Evolutionary conservation across 2,329 filamentous ascomycete species (phyloP).

Genomic region (Leptoxyphium fumago): DNA sequence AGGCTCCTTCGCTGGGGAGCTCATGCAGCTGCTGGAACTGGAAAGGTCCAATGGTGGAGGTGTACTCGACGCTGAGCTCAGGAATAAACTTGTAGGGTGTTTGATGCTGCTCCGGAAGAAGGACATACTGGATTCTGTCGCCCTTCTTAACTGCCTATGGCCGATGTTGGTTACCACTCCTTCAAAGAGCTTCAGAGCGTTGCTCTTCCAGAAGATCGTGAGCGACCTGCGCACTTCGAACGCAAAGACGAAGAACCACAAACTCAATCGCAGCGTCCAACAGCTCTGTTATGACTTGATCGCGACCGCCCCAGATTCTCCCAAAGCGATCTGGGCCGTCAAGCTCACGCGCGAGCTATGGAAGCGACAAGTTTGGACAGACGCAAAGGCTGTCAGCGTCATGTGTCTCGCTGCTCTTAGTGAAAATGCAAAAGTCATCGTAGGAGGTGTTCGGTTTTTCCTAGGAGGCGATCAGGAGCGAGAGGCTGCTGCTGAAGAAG

Average conservation of each 20-base stretch:
- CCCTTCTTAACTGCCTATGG: conserved; percentile 80
- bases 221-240: conserved; percentile 83
- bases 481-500: conserved; percentile 73
- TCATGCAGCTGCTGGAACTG: conserved; percentile 64
- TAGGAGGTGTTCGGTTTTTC: conserved; percentile 84
- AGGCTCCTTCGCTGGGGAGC: conserved; percentile 58
- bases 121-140: conserved; percentile 74
- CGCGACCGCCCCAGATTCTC: conserved; percentile 67
- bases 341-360: conserved; percentile 91
- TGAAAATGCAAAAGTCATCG: conserved; percentile 83
- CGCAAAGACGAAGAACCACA: conserved; percentile 76
- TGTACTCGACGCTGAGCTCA: conserved; percentile 64
- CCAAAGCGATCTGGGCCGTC: conserved; percentile 87
- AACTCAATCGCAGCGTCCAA: conserved; percentile 83
- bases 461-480: conserved; percentile 90
- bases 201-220: conserved; percentile 82
- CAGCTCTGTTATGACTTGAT: conserved; percentile 86
- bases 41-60: conserved; percentile 48
- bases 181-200: conserved; percentile 71
- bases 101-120: conserved; percentile 79
- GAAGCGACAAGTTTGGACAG: conserved; percentile 93
- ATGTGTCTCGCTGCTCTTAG: conserved; percentile 89
- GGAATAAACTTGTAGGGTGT: conserved; percentile 89
- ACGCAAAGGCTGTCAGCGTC: conserved; percentile 87
- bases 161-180: conserved; percentile 84